Evolutionary conservation across 1,139 yeast genomes (phyloP).

Genomic region (Diutina neorugosa): DNA sequence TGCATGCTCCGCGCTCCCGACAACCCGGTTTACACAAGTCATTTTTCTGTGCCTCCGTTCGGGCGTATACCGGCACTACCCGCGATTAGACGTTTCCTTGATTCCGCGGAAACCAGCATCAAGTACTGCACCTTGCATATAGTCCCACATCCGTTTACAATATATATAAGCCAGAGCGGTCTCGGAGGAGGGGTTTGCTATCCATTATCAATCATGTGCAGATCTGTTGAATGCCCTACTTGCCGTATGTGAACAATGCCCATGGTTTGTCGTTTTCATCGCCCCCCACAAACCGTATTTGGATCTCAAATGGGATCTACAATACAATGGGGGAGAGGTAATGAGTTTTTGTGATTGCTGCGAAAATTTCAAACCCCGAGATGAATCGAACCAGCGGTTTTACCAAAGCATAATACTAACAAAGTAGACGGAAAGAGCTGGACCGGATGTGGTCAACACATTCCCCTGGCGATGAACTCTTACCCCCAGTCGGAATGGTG

Average conservation of each 20-base stretch:
- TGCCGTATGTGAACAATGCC: not conserved
- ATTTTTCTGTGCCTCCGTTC: not conserved
- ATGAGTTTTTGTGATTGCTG: not conserved
- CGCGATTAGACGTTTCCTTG: not conserved
- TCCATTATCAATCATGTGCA: slow-evolving; percentile 1
- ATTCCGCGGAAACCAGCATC: slow-evolving; percentile 1
- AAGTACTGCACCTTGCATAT: not conserved
- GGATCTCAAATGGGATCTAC: too few species aligned
- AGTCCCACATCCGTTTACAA: not conserved
- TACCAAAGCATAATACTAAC: slow-evolving; percentile 1
- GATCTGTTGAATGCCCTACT: slow-evolving; percentile 4
- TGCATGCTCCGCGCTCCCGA: not conserved
- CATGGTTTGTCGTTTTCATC: not conserved
- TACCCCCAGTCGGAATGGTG: slow-evolving; percentile 28
- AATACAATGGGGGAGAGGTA: not conserved
- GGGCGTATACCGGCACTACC: slow-evolving; percentile 1
- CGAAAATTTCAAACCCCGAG: not conserved
- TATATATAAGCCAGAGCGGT: not conserved
- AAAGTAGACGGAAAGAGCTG: slow-evolving; percentile 11
- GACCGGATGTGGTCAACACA: slow-evolving; percentile 11
- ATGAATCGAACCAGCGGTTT: not conserved
- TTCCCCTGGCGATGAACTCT: slow-evolving; percentile 9
- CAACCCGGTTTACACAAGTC: not conserved
- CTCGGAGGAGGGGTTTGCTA: too few species aligned
- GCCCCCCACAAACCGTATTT: too few species aligned